Evolutionary conservation across 2,329 filamentous ascomycete genomes (phyloP), one percentile per base, ranked within the genome.

Genomic region (Corniculantispora saksenae): DNA sequence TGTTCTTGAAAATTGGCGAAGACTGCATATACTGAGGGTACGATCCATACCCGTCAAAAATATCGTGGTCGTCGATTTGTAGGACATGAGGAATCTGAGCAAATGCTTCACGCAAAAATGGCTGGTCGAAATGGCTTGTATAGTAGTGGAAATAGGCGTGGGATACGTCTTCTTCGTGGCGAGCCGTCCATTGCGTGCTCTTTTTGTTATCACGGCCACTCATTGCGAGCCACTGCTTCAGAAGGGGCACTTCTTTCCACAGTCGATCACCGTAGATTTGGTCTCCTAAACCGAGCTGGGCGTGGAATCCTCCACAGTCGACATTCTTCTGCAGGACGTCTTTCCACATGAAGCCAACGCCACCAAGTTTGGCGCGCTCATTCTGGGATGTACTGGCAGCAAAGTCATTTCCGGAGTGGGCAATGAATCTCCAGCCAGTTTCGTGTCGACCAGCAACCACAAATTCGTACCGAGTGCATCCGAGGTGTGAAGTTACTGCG

Each of bases 61-160:
- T 97, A 71, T 99, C 95, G 77, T 98, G 95, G 73, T 98, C 95
- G 73, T 99, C 94, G 61, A 99, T 89, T 74, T 96, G 93, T 71
- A 96, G 84, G 61, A 99, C 83, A 74, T 97, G 94, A 48, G 95
- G 95, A 67, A 99, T 97, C 80, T 99, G 95, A 25, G 95, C 95
- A 81, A 97, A 99, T 0, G 94, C 94, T 78, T 99, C 95, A 66
- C 95, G 84, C 69, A 99, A 78, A 77, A 96, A 94, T 8, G 94
- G 94, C 78, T 99, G 95, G 74, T 99, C 95, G 75, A 99, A 98
- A 77, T 98, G 94, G 70, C 93, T 97, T 1, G 94, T 97, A 76
- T 99, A 99, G 77, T 97, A 99, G 77, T 99, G 95, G 78, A 99
- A 99, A 80, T 97, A 99, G 9, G 95, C 94, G 78, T 98, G 94